Conservation (phyloP, 2,329 filamentous ascomycete species). For the Sclerotinia glacialis region DNA sequence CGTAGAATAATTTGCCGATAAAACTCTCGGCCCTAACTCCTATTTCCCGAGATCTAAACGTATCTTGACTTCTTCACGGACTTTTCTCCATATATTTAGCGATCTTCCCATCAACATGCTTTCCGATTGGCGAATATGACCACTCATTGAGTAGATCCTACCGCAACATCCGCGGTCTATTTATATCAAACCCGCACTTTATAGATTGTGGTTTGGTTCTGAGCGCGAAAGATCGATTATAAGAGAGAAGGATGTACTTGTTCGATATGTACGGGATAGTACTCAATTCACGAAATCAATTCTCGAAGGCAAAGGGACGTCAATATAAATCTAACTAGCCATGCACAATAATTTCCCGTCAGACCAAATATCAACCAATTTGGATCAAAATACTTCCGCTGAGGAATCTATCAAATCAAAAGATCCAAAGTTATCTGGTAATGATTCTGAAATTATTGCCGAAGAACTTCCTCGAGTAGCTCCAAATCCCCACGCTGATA, state of each 20-base stretch:
- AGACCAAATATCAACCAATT: background rate
- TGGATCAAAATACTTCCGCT: background rate
- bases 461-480: background rate
- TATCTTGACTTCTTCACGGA: background rate
- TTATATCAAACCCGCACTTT: background rate
- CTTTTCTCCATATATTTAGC: background rate
- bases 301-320: background rate
- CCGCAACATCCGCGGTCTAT: slow-evolving; percentile 9
- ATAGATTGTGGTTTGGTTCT: background rate
- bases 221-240: background rate
- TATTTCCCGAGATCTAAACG: background rate
- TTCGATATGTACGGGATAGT: background rate
- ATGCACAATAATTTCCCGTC: background rate
- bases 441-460: slow-evolving; percentile 6
- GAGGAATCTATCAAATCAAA: background rate
- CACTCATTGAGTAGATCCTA: background rate
- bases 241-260: background rate
- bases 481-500: background rate
- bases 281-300: background rate
- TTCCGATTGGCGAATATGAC: background rate
- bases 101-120: background rate
- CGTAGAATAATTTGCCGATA: background rate
- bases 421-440: background rate
- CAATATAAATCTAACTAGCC: background rate
- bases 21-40: background rate